Evolutionary conservation across 768 basidiomycete species (phyloP).

Genomic region (Leccinum pellstonianum): DNA sequence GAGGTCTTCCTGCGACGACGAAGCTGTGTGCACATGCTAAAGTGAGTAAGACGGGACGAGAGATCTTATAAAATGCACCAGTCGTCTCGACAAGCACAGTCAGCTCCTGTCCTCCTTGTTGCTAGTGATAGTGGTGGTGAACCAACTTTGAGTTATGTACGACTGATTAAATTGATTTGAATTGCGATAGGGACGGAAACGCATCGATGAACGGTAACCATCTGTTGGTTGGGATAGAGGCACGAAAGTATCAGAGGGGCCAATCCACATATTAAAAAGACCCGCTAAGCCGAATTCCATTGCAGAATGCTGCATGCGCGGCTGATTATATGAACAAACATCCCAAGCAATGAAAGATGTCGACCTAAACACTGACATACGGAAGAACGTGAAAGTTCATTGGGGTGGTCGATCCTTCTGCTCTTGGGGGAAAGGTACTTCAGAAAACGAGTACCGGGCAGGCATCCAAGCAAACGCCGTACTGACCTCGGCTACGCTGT

Average conservation of each 20-base stretch:
- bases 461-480: not conserved
- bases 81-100: not conserved
- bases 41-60: not conserved
- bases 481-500: slow-evolving; percentile 4
- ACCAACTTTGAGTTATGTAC: not conserved
- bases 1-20: not conserved
- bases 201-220: not conserved
- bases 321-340: not conserved
- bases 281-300: not conserved
- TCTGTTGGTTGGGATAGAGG: not conserved
- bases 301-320: slow-evolving; percentile 3
- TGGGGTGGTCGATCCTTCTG: slow-evolving; percentile 6
- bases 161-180: not conserved
- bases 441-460: slow-evolving; percentile 7
- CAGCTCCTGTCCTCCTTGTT: too few species aligned
- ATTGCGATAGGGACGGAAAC: not conserved
- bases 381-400: slow-evolving; percentile 5
- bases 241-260: not conserved
- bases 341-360: not conserved
- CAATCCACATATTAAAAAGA: slow-evolving; percentile 4
- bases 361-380: not conserved
- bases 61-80: not conserved
- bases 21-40: not conserved
- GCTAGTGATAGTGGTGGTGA: not conserved
- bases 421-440: slow-evolving; percentile 7